Evolutionary conservation across 2,329 filamentous ascomycete species (phyloP), one percentile per base, ranked within the genome.

Genomic region (Stachybotrys echinatus): DNA sequence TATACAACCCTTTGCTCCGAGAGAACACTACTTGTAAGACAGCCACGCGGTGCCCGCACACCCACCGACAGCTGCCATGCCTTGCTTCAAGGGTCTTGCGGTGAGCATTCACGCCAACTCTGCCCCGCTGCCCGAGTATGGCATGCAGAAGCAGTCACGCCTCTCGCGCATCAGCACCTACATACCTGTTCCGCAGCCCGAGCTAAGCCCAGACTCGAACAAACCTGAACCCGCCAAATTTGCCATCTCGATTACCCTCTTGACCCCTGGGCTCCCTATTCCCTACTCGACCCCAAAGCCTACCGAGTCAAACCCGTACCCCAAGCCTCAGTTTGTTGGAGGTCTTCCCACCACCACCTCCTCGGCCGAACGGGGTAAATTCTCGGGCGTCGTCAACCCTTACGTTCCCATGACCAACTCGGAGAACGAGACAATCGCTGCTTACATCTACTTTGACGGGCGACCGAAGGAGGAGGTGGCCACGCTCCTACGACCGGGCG

Each of bases 381-480:
- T 69, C 56, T 66, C 70, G 50, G 77, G 79, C 56, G 69, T 76
- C n/a, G 79, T 96, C 54, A 84, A 81, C 49, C 90, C 92, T 1
- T 99, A 99, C 71, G 87, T 92, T 55, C 89, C 94, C 48, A 84
- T 96, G 73, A 97, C 94, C 19, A 86, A 88, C 53, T 95, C 89
- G 27, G 87, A 90, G 50, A 96, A 96, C 69, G 94, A 99, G 73
- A 99, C 94, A 14, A 92, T 99, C 60, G 94, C 94, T 27, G 94
- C 92, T 37, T 99, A 99, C 69, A 97, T 99, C 60, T 99, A 99
- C 73, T 99, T 99, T 64, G 94, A 99, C 69, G 94, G 94, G 18
- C 80, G 94, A 54, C 81, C 83, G 53, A 99, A 99, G 68, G 94
- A 99, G 67, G 94, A 99, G 72, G 95, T 99, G 3, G 94, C 94